These are phyloP conservation scores for Keithomyces neogunnii DNA, from an alignment of 2,329 filamentous ascomycete genomes.

Conservation along the genomic window DNA sequence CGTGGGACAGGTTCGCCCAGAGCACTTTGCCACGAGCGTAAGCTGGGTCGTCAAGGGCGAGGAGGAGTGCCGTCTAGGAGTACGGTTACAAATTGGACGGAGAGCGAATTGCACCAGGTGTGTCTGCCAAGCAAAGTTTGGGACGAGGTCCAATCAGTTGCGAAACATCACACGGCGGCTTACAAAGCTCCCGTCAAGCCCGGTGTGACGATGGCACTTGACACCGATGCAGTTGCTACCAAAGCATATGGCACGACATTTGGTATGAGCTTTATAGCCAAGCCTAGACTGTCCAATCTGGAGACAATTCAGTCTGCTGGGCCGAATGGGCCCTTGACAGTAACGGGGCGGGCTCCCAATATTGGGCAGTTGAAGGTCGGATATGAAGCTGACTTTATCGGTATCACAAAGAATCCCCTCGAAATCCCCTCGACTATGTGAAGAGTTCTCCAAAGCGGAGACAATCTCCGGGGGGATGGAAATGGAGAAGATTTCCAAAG, in stretches of 20 bases:
- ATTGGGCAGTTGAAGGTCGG: constrained; percentile 36
- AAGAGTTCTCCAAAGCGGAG: constrained; percentile 26
- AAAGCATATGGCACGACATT: constrained; percentile 31
- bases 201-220: constrained; percentile 28
- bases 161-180: constrained; percentile 20
- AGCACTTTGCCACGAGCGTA: constrained; percentile 19
- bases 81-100: constrained; percentile 30
- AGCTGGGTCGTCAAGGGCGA: constrained; percentile 26
- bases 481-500: constrained; percentile 31
- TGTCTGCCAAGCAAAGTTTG: constrained; percentile 24
- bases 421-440: constrained; percentile 35
- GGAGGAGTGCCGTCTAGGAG: constrained; percentile 30
- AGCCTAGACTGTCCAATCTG: constrained; percentile 38
- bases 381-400: constrained; percentile 39
- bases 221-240: constrained; percentile 28
- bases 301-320: constrained; percentile 42
- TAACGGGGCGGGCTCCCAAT: constrained; percentile 33
- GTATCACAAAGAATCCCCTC: constrained; percentile 31
- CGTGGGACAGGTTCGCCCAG: constrained; percentile 18
- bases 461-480: constrained; percentile 31
- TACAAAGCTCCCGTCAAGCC: constrained; percentile 28
- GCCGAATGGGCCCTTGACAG: constrained; percentile 29
- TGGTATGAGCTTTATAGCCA: constrained; percentile 31
- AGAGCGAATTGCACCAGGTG: constrained; percentile 32
- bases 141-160: constrained; percentile 26